Base-by-base conservation (phyloP, 441 rosid species). In the Dalechampia spathulata region DNA sequence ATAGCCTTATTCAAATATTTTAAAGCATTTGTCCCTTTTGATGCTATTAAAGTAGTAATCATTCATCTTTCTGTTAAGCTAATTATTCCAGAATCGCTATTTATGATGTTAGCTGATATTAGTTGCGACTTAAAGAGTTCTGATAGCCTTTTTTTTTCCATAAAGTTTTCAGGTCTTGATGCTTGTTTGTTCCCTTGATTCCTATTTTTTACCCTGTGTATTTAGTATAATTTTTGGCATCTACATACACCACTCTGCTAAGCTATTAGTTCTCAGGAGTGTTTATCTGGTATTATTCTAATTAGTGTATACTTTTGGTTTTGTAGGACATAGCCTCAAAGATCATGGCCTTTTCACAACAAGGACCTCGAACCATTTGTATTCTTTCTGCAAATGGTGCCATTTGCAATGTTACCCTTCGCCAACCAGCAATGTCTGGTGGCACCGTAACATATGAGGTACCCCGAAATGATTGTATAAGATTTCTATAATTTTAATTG, bases 381-480 rank as follows among this genome's bases (percentile, higher is more conserved):
- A 85, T 93, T 72, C 93, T 93, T 59, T 87, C 99, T 30, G 96
- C 96, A 55, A 87, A 78, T 71, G 99, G 99, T 55, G 86, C 99
- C 57, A 75, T 93, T 26, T 71, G 78, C 72, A 90, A 78, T 69
- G 97, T 81, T 32, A 79, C 87, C 30, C 95, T 93, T 55, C 80
- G 80, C 65, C 95, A 83, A 59, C 81, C 86, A 19, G 71, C 83
- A 21, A 61, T 61, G 69, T 49, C 85, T 58, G 80, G 76, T 65
- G 86, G 87, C 15, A 49, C 76, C 7, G 84, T 85, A 63, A 74
- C 88, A 48, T 83, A 72, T 61, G 99, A 93, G 99, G 99, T 89
- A 70, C 57, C 27, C 64, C 37, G 62, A 5, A 49, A 30, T 63
- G 41, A 17, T 14, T 15, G 6, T 19, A n/a, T 13, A 30, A 47